phyloP scores from a whole-genome alignment of 2,329 filamentous ascomycete genomes.

The Hypoxylon sp. region DNA sequence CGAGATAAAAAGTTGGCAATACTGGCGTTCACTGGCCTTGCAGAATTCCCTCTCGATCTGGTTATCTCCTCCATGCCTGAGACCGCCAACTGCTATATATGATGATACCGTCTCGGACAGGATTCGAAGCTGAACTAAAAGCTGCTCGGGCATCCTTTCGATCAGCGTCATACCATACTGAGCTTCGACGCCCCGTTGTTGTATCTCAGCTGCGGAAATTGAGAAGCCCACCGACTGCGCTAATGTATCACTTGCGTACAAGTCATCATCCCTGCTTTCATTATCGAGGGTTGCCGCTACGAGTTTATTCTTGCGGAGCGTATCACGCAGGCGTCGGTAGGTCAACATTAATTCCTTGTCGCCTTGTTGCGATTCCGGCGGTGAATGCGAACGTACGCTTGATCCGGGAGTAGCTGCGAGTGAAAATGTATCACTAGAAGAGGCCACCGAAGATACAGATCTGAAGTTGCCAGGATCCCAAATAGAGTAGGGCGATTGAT shows the following conservation, averaged over 20 bases:
- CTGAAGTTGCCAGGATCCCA: slow-evolving; percentile 60
- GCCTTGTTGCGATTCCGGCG: slow-evolving; percentile 58
- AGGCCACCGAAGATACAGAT: slow-evolving; percentile 57
- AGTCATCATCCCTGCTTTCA: slow-evolving; percentile 59
- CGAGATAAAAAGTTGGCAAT: slow-evolving; percentile 81
- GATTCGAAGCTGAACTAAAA: slow-evolving; percentile 87
- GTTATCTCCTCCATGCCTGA: slow-evolving; percentile 72
- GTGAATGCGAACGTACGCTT: slow-evolving; percentile 54
- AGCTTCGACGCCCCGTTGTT: slow-evolving; percentile 86
- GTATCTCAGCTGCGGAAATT: slow-evolving; percentile 90
- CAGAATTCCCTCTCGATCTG: slow-evolving; percentile 76
- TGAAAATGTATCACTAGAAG: slow-evolving; percentile 62
- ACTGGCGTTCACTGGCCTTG: slow-evolving; percentile 77
- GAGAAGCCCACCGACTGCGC: slow-evolving; percentile 82
- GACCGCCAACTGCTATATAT: slow-evolving; percentile 82
- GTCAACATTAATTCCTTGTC: slow-evolving; percentile 69
- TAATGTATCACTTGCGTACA: slow-evolving; percentile 71
- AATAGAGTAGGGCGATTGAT: slow-evolving; percentile 56
- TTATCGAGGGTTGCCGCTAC: slow-evolving; percentile 39
- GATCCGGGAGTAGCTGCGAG: slow-evolving; percentile 56
- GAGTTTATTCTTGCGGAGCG: slow-evolving; percentile 70
- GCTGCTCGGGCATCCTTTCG: slow-evolving; percentile 86
- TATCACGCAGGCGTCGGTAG: slow-evolving; percentile 73
- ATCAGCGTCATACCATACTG: slow-evolving; percentile 81
- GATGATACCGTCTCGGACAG: slow-evolving; percentile 90